Evolutionary conservation across 2,329 filamentous ascomycete species (phyloP).

Genomic region (Diplocarpon mali): DNA sequence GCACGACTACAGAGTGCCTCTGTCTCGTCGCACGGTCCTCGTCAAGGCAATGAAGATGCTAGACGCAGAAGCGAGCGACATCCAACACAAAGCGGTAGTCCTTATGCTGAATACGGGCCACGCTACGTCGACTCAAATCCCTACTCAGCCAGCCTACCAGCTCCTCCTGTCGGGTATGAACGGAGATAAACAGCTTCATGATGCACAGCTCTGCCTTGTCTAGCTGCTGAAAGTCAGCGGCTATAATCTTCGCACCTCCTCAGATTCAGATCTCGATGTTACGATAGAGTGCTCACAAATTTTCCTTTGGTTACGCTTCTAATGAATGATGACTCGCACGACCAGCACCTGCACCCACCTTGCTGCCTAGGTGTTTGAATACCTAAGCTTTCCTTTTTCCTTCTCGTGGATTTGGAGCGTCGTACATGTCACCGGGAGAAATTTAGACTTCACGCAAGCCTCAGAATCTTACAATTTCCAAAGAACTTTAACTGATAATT

Average conservation of each 20-base stretch:
- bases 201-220: constrained; percentile 5
- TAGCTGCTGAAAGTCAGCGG: neutral
- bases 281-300: neutral
- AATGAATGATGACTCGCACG: too few relatives aligned
- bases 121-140: constrained; percentile 36
- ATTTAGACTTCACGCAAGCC: constrained; percentile 9
- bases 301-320: too few relatives aligned
- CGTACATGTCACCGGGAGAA: neutral
- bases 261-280: neutral
- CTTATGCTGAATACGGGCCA: constrained; percentile 26
- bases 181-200: constrained; percentile 7
- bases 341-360: too few relatives aligned
- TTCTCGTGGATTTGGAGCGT: constrained; percentile 5
- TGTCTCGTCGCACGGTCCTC: constrained; percentile 10
- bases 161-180: constrained; percentile 26
- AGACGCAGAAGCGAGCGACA: constrained; percentile 11
- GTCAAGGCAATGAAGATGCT: constrained; percentile 22
- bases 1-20: constrained; percentile 30
- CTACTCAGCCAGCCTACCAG: constrained; percentile 29
- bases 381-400: constrained; percentile 2
- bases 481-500: constrained; percentile 26
- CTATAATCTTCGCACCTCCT: neutral
- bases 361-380: neutral
- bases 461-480: constrained; percentile 7
- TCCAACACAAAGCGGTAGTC: constrained; percentile 17